These are phyloP conservation scores for Austroboletus eburneus DNA, from an alignment of 768 basidiomycete genomes.

Conservation along the genomic window DNA sequence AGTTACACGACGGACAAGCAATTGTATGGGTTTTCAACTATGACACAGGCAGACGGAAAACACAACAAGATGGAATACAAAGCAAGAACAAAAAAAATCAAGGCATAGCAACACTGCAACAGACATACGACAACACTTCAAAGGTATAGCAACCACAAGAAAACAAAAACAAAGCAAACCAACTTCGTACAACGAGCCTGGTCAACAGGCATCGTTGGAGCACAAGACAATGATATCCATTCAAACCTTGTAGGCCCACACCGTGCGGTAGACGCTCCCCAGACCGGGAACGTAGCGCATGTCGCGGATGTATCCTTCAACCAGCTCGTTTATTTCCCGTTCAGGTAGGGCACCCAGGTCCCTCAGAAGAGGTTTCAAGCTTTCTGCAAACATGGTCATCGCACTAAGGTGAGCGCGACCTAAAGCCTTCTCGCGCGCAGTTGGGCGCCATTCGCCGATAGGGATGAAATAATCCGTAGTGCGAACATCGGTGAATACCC, in stretches of 20 bases:
- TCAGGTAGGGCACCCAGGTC: slow-evolving; percentile 35
- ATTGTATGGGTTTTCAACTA: no score
- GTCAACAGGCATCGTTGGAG: background rate
- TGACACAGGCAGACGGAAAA: no score
- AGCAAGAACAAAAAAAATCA: no score
- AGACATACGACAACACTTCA: background rate
- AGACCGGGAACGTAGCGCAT: slow-evolving; percentile 44
- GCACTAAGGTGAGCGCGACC: slow-evolving; percentile 41
- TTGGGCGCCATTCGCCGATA: slow-evolving; percentile 50
- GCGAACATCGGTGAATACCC: slow-evolving; percentile 41
- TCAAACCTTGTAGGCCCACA: slow-evolving; percentile 39
- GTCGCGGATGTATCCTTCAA: slow-evolving; percentile 44
- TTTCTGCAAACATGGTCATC: slow-evolving; percentile 42
- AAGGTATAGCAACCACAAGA: background rate
- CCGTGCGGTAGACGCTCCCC: slow-evolving; percentile 45
- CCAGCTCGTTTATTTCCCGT: slow-evolving; percentile 36
- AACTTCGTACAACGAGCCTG: background rate
- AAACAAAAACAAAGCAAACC: background rate
- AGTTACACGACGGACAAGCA: background rate
- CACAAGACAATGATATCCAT: background rate
- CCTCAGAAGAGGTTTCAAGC: slow-evolving; percentile 45
- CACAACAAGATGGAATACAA: no score
- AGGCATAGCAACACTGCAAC: no score
- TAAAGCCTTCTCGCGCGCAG: slow-evolving; percentile 32
- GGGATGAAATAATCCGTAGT: slow-evolving; percentile 41